Base-by-base conservation (phyloP, 2,329 filamentous ascomycete species). In the Pseudocercospora eumusae region DNA sequence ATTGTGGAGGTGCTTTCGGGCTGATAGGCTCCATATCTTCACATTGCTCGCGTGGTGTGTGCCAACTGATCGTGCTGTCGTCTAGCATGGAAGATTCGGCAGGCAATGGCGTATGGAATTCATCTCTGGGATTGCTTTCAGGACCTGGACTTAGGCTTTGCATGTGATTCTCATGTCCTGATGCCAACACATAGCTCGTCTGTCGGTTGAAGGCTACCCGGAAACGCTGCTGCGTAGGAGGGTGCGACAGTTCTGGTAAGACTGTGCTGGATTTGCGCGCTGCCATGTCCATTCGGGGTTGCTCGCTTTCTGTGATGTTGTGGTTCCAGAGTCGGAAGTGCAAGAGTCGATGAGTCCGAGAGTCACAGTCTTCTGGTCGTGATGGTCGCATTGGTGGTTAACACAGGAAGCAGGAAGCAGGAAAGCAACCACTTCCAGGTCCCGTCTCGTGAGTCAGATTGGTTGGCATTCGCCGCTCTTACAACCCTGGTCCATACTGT, bases 351-450 rank as follows among this genome's bases (percentile, higher is more conserved):
- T 52, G 21, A 52, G 47, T 52, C 18, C 47, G 23, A 15, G 23
- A n/a, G 23, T 52, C 47, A 28, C 21, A 28, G 8, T 52, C 21
- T 52, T 52, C 47, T 27, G 20, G 25, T 25, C 15, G 23, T 18
- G 31, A 25, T n/a, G 47, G 11, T 52, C 31, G 47, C 47, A 52
- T 52, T 52, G 23, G 25, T 25, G 23, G 10, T 52, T 13, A 23
- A 23, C 20, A 27, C 25, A n/a, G 25, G 25, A 10, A 8, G n/a
- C 25, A 52, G 47, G 23, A 23, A 27, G 3, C 15, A n/a, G 25
- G 18, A n/a, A 52, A 25, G 47, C 23, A 52, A 52, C 47, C 20
- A 52, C 25, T 52, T 52, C 47, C 47, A 52, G 47, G 47, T 52
- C 47, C 7, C 23, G 21, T 52, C 21, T 52, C 25, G 47, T 28